phyloP scores from a whole-genome alignment of 176 grass and related monocot species.

The Oryza rufipogon region DNA sequence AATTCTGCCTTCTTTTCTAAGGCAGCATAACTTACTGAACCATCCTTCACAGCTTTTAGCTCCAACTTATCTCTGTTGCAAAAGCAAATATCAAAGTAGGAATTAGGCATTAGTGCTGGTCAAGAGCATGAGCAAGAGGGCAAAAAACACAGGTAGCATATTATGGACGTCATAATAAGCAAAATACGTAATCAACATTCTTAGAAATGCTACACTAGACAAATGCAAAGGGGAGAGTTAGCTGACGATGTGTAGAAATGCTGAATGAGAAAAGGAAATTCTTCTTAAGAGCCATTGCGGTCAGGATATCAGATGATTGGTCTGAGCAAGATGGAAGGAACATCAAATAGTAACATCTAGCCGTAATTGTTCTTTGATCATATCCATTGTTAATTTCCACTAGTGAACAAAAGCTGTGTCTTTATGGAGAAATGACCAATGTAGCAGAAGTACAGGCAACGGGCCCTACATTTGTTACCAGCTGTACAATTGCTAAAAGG shows the following conservation, averaged over 20 bases:
- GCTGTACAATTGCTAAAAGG: not conserved
- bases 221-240: not conserved
- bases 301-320: slow-evolving; percentile 11
- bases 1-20: slow-evolving; percentile 89
- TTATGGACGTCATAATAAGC: not conserved
- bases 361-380: not conserved
- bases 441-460: not conserved
- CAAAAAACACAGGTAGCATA: not conserved
- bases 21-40: slow-evolving; percentile 74
- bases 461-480: slow-evolving; percentile 1
- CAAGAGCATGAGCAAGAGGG: slow-evolving; percentile 1
- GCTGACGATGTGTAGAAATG: slow-evolving; percentile 7
- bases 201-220: slow-evolving; percentile 15
- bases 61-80: slow-evolving; percentile 88
- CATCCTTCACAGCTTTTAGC: slow-evolving; percentile 86
- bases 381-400: not conserved
- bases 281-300: not conserved
- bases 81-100: slow-evolving; percentile 16
- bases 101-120: slow-evolving; percentile 32
- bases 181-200: slow-evolving; percentile 1
- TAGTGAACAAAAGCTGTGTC: not conserved
- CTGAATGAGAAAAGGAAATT: not conserved
- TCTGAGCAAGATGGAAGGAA: not conserved
- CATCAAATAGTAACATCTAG: not conserved
- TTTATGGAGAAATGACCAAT: not conserved